phyloP scores from a whole-genome alignment of 805 yeast genomes.

The Sugiyamaella valdiviana region DNA sequence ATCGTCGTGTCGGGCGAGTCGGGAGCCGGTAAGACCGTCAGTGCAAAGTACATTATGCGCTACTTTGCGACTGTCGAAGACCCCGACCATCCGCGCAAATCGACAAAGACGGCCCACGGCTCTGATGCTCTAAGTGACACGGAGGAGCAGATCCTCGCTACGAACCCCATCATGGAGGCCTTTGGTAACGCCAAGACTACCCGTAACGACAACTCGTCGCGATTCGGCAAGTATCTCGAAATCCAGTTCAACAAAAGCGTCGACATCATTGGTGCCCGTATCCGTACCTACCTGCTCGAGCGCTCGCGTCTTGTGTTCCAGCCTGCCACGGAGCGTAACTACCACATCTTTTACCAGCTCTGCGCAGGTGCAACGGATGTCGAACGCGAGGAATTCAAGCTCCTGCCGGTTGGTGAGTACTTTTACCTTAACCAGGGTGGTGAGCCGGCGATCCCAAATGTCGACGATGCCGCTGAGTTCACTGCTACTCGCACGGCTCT shows the following conservation, averaged over 20 bases:
- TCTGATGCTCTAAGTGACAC: conserved; percentile 72
- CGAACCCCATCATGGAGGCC: conserved; percentile 96
- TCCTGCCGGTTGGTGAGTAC: conserved; percentile 61
- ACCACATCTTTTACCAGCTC: conserved; percentile 90
- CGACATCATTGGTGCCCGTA: conserved; percentile 87
- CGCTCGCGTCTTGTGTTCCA: conserved; percentile 93
- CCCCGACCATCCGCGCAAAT: conserved; percentile 32
- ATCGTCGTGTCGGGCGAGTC: conserved; percentile 97
- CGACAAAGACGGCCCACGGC: conserved; percentile 6
- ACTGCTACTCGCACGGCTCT: conserved; percentile 70
- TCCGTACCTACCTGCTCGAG: conserved; percentile 87
- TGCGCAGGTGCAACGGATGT: conserved; percentile 57
- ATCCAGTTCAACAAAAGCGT: conserved; percentile 71
- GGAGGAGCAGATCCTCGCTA: conserved; percentile 90
- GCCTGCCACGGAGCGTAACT: conserved; percentile 84
- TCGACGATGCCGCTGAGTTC: conserved; percentile 80
- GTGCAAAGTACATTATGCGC: conserved; percentile 96
- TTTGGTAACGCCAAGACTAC: conserved; percentile 98
- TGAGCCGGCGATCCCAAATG: conserved; percentile 55
- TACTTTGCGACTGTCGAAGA: conserved; percentile 90
- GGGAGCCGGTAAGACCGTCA: conserved; percentile 97
- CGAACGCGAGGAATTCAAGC: conserved; percentile 51
- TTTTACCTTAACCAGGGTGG: conserved; percentile 89
- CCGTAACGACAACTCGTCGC: conserved; percentile 93
- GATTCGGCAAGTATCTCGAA: conserved; percentile 94